Evolutionary conservation across 441 rosid genomes (phyloP), one percentile per base, ranked within the genome.

Genomic region (Eugenia klotzschiana): DNA sequence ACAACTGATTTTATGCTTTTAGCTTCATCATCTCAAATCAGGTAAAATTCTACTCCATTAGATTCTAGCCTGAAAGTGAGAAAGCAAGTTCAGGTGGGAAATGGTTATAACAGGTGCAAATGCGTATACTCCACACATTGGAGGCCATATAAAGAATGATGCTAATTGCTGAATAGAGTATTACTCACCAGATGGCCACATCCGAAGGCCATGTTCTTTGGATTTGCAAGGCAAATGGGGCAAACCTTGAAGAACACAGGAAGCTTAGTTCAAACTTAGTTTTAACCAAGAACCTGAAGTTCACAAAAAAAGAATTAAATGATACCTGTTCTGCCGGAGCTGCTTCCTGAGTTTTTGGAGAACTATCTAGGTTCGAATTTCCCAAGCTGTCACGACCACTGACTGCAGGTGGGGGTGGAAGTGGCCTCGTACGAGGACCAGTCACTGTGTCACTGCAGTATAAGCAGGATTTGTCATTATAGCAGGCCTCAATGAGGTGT

Each of bases 121-220:
- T 0, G 40, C 25, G 33, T 14, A 13, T 29, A 33, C 26, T 50
- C 60, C 49, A 46, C 74, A 25, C 3, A 29, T 54, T 40, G 27
- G 83, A 74, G 29, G 51, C 11, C 26, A 40, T 26, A 79, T 22
- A 51, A 79, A 14, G 22, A 33, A 22, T 49, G 18, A 3, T n/a
- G 54, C 49, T 33, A 50, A 23, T 11, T 60, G 79, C 26, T 73
- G 23, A 18, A 57, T 33, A 51, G 51, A 84, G 82, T 81, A 79
- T 85, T 56, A 86, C 94, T 81, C 85, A 96, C 99, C 82, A 77
- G 85, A 86, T 96, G 99, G 82, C 99, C 99, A 57, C 99, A 96
- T 87, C 95, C 93, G 87, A 96, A 96, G 79, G 99, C 99, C 98
- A 96, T 89, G 90, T 96, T 92, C 91, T 92, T 96, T 4, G 97